These are phyloP conservation scores for Lentinula aciculospora DNA, from an alignment of 768 basidiomycete species.

Conservation along the genomic window DNA sequence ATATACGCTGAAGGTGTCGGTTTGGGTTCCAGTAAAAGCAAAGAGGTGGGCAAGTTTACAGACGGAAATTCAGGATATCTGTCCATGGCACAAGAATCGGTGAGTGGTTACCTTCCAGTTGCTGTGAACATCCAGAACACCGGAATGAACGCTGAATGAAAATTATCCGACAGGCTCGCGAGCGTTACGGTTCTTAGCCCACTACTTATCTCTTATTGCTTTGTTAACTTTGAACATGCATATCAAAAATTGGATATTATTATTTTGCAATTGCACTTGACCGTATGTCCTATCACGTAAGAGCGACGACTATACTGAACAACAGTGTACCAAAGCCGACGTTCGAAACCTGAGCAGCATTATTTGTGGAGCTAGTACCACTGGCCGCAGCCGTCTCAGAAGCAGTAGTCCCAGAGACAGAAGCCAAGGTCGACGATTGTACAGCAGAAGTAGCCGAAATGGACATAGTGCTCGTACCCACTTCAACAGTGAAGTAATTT, in stretches of 20 bases:
- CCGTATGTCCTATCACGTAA: too few species aligned
- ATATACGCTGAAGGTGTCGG: conserved; percentile 88
- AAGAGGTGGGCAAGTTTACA: conserved; percentile 68
- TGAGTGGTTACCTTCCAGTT: conserved; percentile 24
- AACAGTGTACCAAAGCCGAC: background rate
- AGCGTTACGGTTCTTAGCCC: conserved; percentile 19
- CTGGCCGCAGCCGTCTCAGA: background rate
- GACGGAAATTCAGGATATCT: conserved; percentile 69
- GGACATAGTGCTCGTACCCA: conserved; percentile 51
- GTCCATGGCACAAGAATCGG: conserved; percentile 67
- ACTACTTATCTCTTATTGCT: too few species aligned
- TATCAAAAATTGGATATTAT: background rate
- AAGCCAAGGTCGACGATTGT: conserved; percentile 49
- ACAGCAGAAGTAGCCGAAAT: conserved; percentile 61
- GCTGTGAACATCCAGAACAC: background rate
- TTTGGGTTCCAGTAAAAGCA: conserved; percentile 88
- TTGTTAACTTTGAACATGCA: too few species aligned
- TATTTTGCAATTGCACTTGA: too few species aligned
- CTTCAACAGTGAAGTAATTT: conserved; percentile 70
- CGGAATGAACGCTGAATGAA: conserved; percentile 4
- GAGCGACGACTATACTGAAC: background rate
- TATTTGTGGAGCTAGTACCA: background rate
- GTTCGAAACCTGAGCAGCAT: background rate
- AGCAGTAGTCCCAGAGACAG: background rate
- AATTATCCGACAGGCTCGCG: conserved; percentile 23